A percentile compares a stretch with the other conserved stretches of the same genome.
phyloP scores from a whole-genome alignment of 2,329 filamentous ascomycete species.

The Pyrenochaeta sp. region DNA sequence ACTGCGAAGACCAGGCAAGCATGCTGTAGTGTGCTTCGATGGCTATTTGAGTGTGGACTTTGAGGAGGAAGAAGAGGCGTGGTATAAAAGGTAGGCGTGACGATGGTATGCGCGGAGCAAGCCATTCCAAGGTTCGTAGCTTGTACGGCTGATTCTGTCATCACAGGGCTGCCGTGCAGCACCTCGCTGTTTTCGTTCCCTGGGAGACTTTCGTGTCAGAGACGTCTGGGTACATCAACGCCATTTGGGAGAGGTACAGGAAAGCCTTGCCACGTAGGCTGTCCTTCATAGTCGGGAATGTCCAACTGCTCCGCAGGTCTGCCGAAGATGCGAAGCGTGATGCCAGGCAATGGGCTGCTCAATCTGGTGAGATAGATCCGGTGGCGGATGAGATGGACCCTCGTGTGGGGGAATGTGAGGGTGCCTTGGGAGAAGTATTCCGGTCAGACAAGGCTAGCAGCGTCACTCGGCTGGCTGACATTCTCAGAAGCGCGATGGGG shows the following conservation, averaged over 20 bases:
- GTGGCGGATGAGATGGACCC: background rate
- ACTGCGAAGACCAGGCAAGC: conserved; percentile 1
- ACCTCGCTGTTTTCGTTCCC: conserved; percentile 1
- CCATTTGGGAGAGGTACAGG: background rate
- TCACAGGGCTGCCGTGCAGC: conserved; percentile 4
- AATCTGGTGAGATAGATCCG: conserved; percentile 2
- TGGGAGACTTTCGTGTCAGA: background rate
- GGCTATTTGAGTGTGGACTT: conserved; percentile 2
- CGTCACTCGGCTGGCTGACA: background rate
- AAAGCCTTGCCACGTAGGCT: background rate
- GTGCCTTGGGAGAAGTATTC: background rate
- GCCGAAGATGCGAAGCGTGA: conserved; percentile 3
- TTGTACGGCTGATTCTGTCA: no score
- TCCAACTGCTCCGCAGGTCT: conserved; percentile 2
- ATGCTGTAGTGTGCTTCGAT: background rate
- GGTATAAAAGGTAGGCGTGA: background rate
- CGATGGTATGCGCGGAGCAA: no score
- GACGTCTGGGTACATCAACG: conserved; percentile 1
- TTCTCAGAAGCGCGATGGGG: conserved; percentile 1
- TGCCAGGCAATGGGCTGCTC: conserved; percentile 3
- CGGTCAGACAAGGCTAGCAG: background rate
- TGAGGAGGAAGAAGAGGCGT: conserved; percentile 1
- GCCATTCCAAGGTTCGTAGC: no score
- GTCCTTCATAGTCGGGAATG: background rate
- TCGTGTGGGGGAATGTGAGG: background rate